These are phyloP conservation scores for Lippia alba DNA, from an alignment of 305 asterid species.

Conservation along the genomic window DNA sequence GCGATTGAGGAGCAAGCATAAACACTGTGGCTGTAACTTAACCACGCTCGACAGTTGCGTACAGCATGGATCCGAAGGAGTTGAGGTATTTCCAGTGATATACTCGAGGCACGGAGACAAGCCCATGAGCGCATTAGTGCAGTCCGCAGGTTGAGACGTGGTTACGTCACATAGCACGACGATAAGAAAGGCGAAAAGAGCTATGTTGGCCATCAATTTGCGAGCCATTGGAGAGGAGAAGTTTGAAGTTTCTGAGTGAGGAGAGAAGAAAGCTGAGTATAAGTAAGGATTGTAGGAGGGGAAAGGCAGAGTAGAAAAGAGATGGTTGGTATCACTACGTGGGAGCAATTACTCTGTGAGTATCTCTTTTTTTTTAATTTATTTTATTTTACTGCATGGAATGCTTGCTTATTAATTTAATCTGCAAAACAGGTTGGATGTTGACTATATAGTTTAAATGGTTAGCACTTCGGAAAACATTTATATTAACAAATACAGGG, in stretches of 20 bases:
- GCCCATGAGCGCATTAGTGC: slow-evolving; percentile 51
- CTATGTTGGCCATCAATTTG: slow-evolving; percentile 5
- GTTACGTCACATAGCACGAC: slow-evolving; percentile 34
- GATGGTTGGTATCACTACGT: slow-evolving; percentile 26
- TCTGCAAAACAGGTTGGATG: too few relatives aligned
- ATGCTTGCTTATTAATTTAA: too few relatives aligned
- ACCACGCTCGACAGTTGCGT: slow-evolving; percentile 55
- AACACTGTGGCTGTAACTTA: slow-evolving; percentile 62
- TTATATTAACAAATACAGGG: too few relatives aligned
- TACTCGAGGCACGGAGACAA: slow-evolving; percentile 63
- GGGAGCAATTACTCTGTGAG: too few relatives aligned
- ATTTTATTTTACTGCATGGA: too few relatives aligned
- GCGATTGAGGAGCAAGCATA: slow-evolving; percentile 57
- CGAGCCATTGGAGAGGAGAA: slow-evolving; percentile 40
- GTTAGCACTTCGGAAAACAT: too few relatives aligned
- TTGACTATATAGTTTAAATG: too few relatives aligned
- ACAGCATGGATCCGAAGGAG: slow-evolving; percentile 70
- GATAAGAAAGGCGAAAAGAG: slow-evolving; percentile 2
- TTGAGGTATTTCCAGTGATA: slow-evolving; percentile 56
- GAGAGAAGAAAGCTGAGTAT: slow-evolving; percentile 19
- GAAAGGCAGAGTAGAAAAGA: slow-evolving; percentile 19
- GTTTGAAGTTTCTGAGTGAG: slow-evolving; percentile 33
- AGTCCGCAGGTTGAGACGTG: slow-evolving; percentile 54
- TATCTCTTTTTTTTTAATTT: too few relatives aligned
- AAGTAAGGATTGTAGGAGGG: slow-evolving; percentile 29